Evolutionary conservation across 225 moss, liverwort and hornwort species (phyloP), one percentile per base, ranked within the genome.

Genomic region (Pseudoscleropodium purum): DNA sequence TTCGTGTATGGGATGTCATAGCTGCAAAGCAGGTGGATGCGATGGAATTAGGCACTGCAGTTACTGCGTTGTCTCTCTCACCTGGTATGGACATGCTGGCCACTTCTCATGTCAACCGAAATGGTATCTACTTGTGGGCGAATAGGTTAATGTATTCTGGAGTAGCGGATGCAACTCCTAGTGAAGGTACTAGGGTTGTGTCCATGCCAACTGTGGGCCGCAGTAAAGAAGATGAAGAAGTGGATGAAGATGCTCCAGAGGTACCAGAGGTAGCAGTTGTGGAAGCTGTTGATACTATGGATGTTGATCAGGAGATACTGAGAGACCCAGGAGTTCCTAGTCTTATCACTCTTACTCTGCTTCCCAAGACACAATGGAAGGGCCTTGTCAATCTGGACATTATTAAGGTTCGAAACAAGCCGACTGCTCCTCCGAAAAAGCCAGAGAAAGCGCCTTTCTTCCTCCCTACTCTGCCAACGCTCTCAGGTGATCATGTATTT

Each of bases 21-120:
- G 95, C 93, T 72, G 95, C 97, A 21, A 99, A 97, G 90, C 97
- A 95, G 81, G 73, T 99, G 86, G 97, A 99, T 88, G 94, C 95
- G 37, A 97, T 99, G 97, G 89, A 93, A 66, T 84, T 99, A 31
- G 96, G 95, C 75, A 93, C 94, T 74, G 97, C 99, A 84, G 97
- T 97, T 33, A 99, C 97, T 26, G 93, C 96, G 56, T 92, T 99
- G 57, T 95, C 96, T 83, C 94, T 99, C 72, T 96, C 99, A 68
- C 99, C 99, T 23, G 96, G 92, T 62, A 99, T 97, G 99, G 99
- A 99, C 74, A 94, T 99, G 96, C 92, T 99, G 91, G 99, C 97
- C 54, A 99, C 99, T 57, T 75, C 97, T 7, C 99, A 97, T 88
- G 97, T 99, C 64, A 99, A 99, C 51, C 94, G 94, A 23, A 97